Percentiles rank a stretch among this genome's conserved stretches.
Evolutionary conservation across 2,329 filamentous ascomycete species (phyloP).

Genomic region (Pseudogymnoascus sp.): DNA sequence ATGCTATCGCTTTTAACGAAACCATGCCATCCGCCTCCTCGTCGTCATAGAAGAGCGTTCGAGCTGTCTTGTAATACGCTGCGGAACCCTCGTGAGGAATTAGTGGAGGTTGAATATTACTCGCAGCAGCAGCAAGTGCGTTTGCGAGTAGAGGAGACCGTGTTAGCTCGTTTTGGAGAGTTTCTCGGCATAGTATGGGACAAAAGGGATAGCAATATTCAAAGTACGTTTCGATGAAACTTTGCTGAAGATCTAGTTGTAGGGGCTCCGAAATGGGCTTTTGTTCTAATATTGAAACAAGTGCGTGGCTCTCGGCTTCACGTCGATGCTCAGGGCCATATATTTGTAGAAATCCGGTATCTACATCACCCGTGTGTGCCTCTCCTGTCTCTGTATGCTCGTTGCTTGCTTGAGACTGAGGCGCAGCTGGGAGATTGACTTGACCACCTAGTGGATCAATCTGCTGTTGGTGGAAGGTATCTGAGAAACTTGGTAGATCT

Average conservation of each 20-base stretch:
- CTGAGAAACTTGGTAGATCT: not conserved
- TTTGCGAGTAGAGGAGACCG: slow-evolving; percentile 30
- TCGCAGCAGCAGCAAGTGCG: slow-evolving; percentile 33
- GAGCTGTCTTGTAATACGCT: slow-evolving; percentile 33
- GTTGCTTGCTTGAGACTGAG: not conserved
- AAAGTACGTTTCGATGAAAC: slow-evolving; percentile 35
- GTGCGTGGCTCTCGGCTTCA: slow-evolving; percentile 25
- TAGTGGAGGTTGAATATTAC: slow-evolving; percentile 34
- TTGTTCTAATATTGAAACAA: slow-evolving; percentile 20
- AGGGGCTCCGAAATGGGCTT: slow-evolving; percentile 13
- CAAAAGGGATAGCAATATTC: slow-evolving; percentile 37
- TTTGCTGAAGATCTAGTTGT: slow-evolving; percentile 29
- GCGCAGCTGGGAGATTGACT: not conserved
- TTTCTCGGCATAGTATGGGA: slow-evolving; percentile 31
- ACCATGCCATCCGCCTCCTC: slow-evolving; percentile 31
- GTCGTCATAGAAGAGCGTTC: slow-evolving; percentile 33
- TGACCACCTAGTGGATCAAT: not conserved
- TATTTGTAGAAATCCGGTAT: not conserved
- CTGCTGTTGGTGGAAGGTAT: not conserved
- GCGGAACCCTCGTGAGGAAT: slow-evolving; percentile 32
- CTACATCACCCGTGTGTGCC: slow-evolving; percentile 1
- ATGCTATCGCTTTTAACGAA: slow-evolving; percentile 29
- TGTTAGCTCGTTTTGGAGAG: slow-evolving; percentile 25
- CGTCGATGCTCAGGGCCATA: slow-evolving; percentile 16
- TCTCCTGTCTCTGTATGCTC: slow-evolving; percentile 1